These are phyloP conservation scores for Yamadazyma friedrichii DNA, from an alignment of 1,139 yeast species.

Conservation along the genomic window DNA sequence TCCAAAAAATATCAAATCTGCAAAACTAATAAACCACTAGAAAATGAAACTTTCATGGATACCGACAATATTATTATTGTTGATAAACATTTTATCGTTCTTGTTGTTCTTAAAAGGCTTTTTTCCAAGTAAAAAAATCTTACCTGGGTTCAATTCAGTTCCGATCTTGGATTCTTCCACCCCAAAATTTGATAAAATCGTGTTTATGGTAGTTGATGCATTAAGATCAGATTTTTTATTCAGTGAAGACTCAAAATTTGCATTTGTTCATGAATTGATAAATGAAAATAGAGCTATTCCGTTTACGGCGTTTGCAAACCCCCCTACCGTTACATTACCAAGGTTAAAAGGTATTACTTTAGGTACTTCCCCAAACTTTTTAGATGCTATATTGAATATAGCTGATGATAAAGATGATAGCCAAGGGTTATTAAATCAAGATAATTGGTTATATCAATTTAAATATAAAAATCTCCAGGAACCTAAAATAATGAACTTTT, in stretches of 20 bases:
- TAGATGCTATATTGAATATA: constrained; percentile 87
- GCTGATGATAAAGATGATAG: constrained; percentile 84
- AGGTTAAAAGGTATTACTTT: constrained; percentile 77
- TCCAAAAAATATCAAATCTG: not conserved
- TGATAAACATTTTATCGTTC: constrained; percentile 21
- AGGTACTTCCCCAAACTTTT: constrained; percentile 76
- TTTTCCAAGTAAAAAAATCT: constrained; percentile 79
- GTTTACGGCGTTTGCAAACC: constrained; percentile 85
- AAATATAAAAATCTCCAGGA: constrained; percentile 27
- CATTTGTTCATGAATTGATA: constrained; percentile 64
- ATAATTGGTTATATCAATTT: constrained; percentile 84
- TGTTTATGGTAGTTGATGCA: constrained; percentile 91
- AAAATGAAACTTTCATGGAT: constrained; percentile 9
- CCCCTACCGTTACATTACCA: constrained; percentile 83
- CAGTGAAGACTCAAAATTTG: constrained; percentile 61
- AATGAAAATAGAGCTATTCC: constrained; percentile 73
- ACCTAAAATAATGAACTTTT: constrained; percentile 60
- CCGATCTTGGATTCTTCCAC: constrained; percentile 16
- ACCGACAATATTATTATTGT: constrained; percentile 6
- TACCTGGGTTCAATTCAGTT: constrained; percentile 53
- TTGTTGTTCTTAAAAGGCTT: constrained; percentile 74
- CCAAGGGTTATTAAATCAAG: constrained; percentile 72
- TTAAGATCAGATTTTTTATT: constrained; percentile 84
- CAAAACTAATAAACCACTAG: not conserved
- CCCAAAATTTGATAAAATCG: constrained; percentile 59